Conservation (phyloP, 768 basidiomycete genomes). For the Coprinellus micaceus region DNA sequence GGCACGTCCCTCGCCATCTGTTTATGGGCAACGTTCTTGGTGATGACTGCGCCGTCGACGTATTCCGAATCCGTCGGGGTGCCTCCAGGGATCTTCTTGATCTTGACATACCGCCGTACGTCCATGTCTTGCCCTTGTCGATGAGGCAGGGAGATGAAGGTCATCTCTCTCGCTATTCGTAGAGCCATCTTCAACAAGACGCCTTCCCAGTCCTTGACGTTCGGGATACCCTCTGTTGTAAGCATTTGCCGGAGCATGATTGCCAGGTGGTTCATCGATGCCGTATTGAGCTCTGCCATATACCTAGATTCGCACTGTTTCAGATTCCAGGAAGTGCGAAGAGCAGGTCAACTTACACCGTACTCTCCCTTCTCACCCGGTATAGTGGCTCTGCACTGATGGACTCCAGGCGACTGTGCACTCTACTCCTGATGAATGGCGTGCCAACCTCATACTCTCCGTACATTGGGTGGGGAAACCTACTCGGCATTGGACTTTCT, state of each 20-base stretch:
- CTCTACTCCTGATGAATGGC: constrained; percentile 82
- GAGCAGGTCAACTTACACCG: constrained; percentile 59
- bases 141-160: constrained; percentile 66
- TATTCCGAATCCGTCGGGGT: constrained; percentile 91
- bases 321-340: background rate
- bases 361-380: constrained; percentile 85
- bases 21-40: constrained; percentile 97
- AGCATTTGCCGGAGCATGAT: constrained; percentile 91
- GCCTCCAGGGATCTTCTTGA: constrained; percentile 97
- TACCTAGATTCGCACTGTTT: constrained; percentile 45
- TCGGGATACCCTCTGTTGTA: constrained; percentile 74
- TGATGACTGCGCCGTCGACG: constrained; percentile 94
- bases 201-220: constrained; percentile 85
- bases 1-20: constrained; percentile 79
- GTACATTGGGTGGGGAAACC: constrained; percentile 52
- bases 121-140: constrained; percentile 93
- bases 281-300: constrained; percentile 77
- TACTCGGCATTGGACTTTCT: constrained; percentile 11
- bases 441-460: constrained; percentile 70
- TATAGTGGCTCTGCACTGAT: constrained; percentile 67
- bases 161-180: constrained; percentile 80
- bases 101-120: constrained; percentile 91
- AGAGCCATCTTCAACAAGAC: constrained; percentile 77
- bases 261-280: constrained; percentile 86
- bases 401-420: constrained; percentile 70